Evolutionary conservation across 148 eudicot species (phyloP).

Genomic region (Rhododendron henanense): DNA sequence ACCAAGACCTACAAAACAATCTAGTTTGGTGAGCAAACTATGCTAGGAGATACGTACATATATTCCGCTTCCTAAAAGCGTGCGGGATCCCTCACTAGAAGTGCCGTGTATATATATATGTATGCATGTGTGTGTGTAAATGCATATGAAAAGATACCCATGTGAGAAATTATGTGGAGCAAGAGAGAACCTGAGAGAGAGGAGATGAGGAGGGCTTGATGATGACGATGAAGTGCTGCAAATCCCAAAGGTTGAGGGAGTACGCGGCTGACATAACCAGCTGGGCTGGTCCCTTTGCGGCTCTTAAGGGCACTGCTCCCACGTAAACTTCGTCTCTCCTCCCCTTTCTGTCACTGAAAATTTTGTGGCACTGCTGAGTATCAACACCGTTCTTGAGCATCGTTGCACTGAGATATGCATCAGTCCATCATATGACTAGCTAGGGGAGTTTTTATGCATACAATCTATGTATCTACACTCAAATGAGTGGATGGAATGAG

Average conservation of each 20-base stretch:
- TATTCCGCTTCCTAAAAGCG: too few species aligned
- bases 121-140: too few species aligned
- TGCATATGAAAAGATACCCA: background rate
- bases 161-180: background rate
- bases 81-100: too few species aligned
- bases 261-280: constrained; percentile 66
- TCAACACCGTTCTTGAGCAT: constrained; percentile 14
- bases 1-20: background rate
- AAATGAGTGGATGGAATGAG: background rate
- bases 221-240: constrained; percentile 87
- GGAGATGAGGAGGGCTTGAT: constrained; percentile 46
- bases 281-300: constrained; percentile 68
- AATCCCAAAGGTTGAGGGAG: constrained; percentile 61
- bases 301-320: constrained; percentile 76
- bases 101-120: too few species aligned
- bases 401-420: background rate
- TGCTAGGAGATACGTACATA: background rate
- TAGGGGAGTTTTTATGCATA: background rate
- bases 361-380: constrained; percentile 18
- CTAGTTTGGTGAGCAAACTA: background rate
- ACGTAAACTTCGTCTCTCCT: constrained; percentile 60
- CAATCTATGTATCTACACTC: background rate
- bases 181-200: constrained; percentile 23
- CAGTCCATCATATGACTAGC: background rate
- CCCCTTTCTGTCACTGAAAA: constrained; percentile 3